A percentile compares a stretch with the other conserved stretches of the same genome.
phyloP scores from a whole-genome alignment of 768 basidiomycete genomes.

The Stropharia rugosoannulata region DNA sequence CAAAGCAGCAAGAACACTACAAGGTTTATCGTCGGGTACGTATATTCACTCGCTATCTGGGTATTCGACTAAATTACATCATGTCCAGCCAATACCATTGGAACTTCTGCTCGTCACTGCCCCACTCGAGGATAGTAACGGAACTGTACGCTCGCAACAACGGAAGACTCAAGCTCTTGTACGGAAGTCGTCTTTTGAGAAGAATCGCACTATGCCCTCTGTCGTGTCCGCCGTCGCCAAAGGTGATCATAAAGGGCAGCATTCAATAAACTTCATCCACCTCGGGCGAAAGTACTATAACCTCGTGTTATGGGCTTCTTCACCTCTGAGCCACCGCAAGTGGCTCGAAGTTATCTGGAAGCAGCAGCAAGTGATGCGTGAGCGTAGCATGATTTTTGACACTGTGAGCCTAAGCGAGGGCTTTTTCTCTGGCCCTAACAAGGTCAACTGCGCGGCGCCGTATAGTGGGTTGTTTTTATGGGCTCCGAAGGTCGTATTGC shows the following conservation, averaged over 20 bases:
- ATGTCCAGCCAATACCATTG: constrained; percentile 84
- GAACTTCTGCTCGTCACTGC: constrained; percentile 86
- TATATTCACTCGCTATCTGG: not conserved
- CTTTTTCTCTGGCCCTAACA: constrained; percentile 82
- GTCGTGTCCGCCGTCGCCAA: constrained; percentile 51
- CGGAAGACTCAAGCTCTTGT: constrained; percentile 46
- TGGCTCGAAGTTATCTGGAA: constrained; percentile 92
- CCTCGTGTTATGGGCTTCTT: constrained; percentile 88
- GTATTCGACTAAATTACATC: not conserved
- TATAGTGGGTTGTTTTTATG: constrained; percentile 59
- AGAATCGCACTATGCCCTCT: constrained; percentile 33
- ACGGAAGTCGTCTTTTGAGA: constrained; percentile 43
- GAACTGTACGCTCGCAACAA: constrained; percentile 32
- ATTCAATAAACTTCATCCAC: constrained; percentile 91
- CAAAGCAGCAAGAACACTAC: constrained; percentile 88
- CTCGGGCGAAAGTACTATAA: constrained; percentile 92
- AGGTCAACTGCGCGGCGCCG: constrained; percentile 89
- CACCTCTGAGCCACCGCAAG: constrained; percentile 82
- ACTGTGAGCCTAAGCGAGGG: constrained; percentile 82
- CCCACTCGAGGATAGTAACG: constrained; percentile 62
- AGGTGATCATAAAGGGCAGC: constrained; percentile 74
- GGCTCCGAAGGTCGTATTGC: not conserved
- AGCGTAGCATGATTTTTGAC: constrained; percentile 86
- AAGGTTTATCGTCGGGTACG: constrained; percentile 92
- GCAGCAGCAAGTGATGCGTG: constrained; percentile 84